Evolutionary conservation across 2,329 filamentous ascomycete species (phyloP), one percentile per base, ranked within the genome.

Genomic region (Clarireedia paspali): DNA sequence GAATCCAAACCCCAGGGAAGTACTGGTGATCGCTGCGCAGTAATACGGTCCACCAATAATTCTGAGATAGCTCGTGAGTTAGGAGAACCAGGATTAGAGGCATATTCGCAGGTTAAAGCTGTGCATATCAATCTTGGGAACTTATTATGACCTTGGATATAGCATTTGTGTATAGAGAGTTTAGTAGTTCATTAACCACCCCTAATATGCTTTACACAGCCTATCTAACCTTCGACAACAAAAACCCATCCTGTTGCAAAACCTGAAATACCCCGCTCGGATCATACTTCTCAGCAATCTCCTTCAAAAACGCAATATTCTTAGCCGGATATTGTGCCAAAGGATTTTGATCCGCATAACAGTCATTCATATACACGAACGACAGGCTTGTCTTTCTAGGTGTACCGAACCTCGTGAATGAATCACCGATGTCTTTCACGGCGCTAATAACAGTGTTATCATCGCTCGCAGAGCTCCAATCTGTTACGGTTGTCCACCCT

Each of bases 21-120:
- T 50, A 6, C 20, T 50, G 26, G 53, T 48, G 38, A 60, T 63
- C 27, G 68, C 72, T 47, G 66, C 71, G 53, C 70, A 80, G 63
- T 63, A 73, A 65, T 73, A 82, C 2, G 73, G 49, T 52, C 70
- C 59, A n/a, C 78, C 79, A 53, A 81, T 68, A 42, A 72, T 73
- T 20, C 20, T 20, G 20, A 20, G 20, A 20, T 20, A 20, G 20
- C 26, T 27, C 26, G 26, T 27, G 26, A 27, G 26, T 27, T 27
- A 27, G 26, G 6, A 27, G 26, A 27, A 27, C 5, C 5, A 27
- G 26, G 3, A 27, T 27, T 27, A 27, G 26, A 27, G 26, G 26
- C 26, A 27, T 27, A 27, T 27, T 27, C 26, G 26, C 26, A 27
- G 26, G 26, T 27, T 27, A 27, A 27, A 27, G 26, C 26, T 27